Conservation (phyloP, 371 early-diverging fungal genomes). For the Nosema muscidifuracis region DNA sequence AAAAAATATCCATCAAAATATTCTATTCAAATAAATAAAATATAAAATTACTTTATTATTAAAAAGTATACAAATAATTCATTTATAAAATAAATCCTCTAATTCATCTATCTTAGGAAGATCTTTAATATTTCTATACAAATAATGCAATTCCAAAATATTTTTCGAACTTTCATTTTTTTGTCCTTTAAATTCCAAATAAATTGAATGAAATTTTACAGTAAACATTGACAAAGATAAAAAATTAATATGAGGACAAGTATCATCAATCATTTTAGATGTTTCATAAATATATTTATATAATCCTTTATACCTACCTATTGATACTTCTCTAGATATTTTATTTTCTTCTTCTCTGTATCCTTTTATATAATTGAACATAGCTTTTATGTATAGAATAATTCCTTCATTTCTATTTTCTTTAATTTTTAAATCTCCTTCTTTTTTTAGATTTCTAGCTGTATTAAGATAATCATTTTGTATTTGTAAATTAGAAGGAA, state of each 20-base stretch:
- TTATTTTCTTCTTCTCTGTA: conserved; percentile 12
- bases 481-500: not conserved
- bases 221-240: conserved; percentile 4
- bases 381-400: conserved; percentile 17
- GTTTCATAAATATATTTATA: conserved; percentile 5
- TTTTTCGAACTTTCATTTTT: not conserved
- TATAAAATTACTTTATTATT: too few relatives aligned
- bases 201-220: conserved; percentile 23
- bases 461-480: not conserved
- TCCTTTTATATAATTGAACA: conserved; percentile 27
- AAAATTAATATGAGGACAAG: not conserved
- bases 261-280: not conserved
- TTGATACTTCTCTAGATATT: not conserved
- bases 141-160: not conserved
- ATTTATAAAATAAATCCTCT: not conserved
- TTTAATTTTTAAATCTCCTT: not conserved
- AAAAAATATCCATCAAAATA: too few relatives aligned
- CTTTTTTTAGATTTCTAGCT: conserved; percentile 13
- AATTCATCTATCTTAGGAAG: not conserved
- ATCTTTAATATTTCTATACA: not conserved
- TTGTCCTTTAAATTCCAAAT: not conserved
- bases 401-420: not conserved
- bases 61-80: too few relatives aligned
- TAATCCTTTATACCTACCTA: conserved; percentile 1
- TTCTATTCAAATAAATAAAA: too few relatives aligned